A percentile compares a stretch with the other conserved stretches of the same genome.
Conservation (phyloP, 208 protist genomes). For the Crithidia thermophila region DNA sequence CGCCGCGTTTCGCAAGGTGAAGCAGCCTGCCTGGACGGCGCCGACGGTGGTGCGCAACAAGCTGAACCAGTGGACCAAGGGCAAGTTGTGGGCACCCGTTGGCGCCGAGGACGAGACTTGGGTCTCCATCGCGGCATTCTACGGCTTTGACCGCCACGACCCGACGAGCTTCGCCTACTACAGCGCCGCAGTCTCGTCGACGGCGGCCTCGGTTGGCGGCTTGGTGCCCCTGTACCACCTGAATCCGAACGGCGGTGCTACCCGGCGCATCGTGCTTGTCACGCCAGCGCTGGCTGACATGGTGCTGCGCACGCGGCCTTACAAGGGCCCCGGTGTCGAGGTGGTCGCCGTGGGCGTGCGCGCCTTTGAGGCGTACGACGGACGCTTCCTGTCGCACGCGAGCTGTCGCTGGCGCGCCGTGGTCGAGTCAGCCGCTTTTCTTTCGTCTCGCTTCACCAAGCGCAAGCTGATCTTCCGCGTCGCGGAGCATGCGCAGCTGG, state of each 20-base stretch:
- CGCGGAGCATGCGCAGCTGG: conserved; percentile 36
- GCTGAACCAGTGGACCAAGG: conserved; percentile 90
- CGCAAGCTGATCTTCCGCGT: conserved; percentile 66
- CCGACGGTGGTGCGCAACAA: conserved; percentile 51
- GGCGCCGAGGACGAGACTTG: conserved; percentile 63
- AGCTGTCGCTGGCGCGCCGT: conserved; percentile 86
- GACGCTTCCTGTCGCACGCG: conserved; percentile 65
- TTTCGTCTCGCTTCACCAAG: conserved; percentile 51
- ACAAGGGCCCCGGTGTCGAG: conserved; percentile 92
- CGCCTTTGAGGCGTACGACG: conserved; percentile 88
- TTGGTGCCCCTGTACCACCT: conserved; percentile 86
- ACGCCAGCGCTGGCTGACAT: conserved; percentile 67
- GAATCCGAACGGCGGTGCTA: conserved; percentile 76
- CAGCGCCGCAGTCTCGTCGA: background rate
- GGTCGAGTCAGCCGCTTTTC: conserved; percentile 77
- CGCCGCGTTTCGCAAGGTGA: conserved; percentile 83
- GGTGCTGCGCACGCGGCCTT: conserved; percentile 74
- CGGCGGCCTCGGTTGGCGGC: conserved; percentile 9
- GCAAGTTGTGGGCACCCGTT: conserved; percentile 83
- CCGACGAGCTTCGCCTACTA: conserved; percentile 45
- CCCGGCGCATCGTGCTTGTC: conserved; percentile 82
- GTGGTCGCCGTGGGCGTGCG: conserved; percentile 81
- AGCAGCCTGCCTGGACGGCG: conserved; percentile 41
- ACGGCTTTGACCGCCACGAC: conserved; percentile 63
- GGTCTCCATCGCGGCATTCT: conserved; percentile 77